Conservation (phyloP, 148 eudicot genomes). For the Heliamphora exappendiculata region DNA sequence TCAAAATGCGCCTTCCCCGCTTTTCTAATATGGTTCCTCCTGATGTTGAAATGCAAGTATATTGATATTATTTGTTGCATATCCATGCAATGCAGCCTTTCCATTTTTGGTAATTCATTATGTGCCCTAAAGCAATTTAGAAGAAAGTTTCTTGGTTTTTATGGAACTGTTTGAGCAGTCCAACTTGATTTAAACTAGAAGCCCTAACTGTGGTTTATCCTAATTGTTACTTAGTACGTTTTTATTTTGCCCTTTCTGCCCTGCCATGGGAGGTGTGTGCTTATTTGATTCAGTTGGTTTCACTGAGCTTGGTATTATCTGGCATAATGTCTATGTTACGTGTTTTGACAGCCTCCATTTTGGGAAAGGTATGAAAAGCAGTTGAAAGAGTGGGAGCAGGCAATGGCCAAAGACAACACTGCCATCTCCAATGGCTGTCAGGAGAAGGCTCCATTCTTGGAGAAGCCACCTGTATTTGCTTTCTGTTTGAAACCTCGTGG, state of each 20-base stretch:
- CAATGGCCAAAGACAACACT: slow-evolving; percentile 31
- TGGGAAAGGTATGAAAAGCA: slow-evolving; percentile 82
- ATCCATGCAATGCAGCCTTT: not conserved
- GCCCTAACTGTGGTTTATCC: too few relatives aligned
- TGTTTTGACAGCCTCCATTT: slow-evolving; percentile 70
- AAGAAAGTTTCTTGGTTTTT: too few relatives aligned
- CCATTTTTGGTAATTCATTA: too few relatives aligned
- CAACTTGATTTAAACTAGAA: too few relatives aligned
- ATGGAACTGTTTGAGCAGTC: too few relatives aligned
- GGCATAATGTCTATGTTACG: slow-evolving; percentile 7
- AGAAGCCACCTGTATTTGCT: slow-evolving; percentile 89
- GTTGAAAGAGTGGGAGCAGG: slow-evolving; percentile 75
- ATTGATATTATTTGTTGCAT: too few relatives aligned
- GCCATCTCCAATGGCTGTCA: slow-evolving; percentile 37
- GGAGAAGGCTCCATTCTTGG: slow-evolving; percentile 38
- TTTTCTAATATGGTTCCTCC: not conserved
- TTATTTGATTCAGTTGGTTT: too few relatives aligned
- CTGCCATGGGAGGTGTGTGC: too few relatives aligned
- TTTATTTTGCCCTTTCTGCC: too few relatives aligned
- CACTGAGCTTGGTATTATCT: too few relatives aligned
- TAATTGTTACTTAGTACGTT: too few relatives aligned
- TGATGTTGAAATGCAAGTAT: not conserved
- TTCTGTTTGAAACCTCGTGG: slow-evolving; percentile 94
- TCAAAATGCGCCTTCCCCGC: not conserved
- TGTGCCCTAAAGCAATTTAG: too few relatives aligned